Percentiles rank a stretch among this genome's conserved stretches.
Evolutionary conservation across 2,329 filamentous ascomycete genomes (phyloP).

Genomic region (Paecilomyces formosus): DNA sequence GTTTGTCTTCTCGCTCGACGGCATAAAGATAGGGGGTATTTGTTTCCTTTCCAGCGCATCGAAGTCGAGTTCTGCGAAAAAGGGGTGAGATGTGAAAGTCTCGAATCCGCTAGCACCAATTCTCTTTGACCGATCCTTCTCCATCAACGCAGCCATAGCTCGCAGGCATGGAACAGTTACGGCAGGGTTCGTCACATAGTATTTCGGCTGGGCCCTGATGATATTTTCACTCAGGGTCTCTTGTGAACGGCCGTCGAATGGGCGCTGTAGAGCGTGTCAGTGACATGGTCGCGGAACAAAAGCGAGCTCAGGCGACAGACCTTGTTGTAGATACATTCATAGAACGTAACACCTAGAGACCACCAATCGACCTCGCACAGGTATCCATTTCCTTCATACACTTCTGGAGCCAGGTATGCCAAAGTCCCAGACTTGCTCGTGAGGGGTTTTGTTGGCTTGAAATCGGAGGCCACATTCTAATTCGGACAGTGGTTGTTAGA

Average conservation of each 20-base stretch:
- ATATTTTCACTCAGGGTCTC: conserved; percentile 73
- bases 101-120: conserved; percentile 79
- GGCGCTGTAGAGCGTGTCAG: conserved; percentile 54
- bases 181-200: conserved; percentile 84
- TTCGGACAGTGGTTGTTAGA: conserved; percentile 6
- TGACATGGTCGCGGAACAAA: neutral
- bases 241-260: conserved; percentile 86
- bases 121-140: conserved; percentile 69
- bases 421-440: conserved; percentile 96
- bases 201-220: conserved; percentile 72
- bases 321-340: conserved; percentile 99
- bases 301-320: conserved; percentile 38
- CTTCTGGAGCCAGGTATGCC: conserved; percentile 91
- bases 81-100: conserved; percentile 78
- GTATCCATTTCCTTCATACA: conserved; percentile 86
- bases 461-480: conserved; percentile 94
- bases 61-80: conserved; percentile 84
- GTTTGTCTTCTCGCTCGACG: conserved; percentile 96
- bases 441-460: conserved; percentile 70
- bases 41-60: conserved; percentile 75
- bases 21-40: conserved; percentile 83
- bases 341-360: conserved; percentile 96
- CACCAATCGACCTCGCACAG: conserved; percentile 93
- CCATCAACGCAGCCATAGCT: conserved; percentile 75
- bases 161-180: conserved; percentile 84